phyloP scores from a whole-genome alignment of 768 basidiomycete species.

The Russula abietina region DNA sequence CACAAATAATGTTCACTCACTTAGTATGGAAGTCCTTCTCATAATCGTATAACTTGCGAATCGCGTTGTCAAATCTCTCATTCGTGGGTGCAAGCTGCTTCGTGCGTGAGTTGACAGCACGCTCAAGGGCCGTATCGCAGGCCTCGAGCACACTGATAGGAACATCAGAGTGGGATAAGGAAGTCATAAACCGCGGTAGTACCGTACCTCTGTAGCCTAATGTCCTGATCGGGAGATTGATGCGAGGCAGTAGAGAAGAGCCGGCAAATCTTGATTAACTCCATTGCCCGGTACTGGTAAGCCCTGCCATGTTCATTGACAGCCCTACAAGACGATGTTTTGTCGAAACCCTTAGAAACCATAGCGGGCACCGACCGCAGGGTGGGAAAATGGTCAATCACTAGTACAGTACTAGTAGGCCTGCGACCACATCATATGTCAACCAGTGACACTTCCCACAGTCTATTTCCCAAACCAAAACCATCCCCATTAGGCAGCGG shows the following conservation, averaged over 20 bases:
- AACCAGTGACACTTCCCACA: not conserved
- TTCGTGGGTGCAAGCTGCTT: not conserved
- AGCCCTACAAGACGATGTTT: not conserved
- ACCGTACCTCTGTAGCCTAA: not conserved
- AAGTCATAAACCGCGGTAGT: not conserved
- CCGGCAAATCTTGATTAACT: slow-evolving; percentile 6
- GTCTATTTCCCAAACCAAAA: no score
- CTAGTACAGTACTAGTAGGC: no score
- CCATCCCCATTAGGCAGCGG: no score
- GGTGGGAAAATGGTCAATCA: not conserved
- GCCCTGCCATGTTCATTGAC: not conserved
- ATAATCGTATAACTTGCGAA: not conserved
- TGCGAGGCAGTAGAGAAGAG: not conserved
- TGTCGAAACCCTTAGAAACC: not conserved
- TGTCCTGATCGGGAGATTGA: not conserved
- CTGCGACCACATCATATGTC: no score
- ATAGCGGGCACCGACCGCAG: not conserved
- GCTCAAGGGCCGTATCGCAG: not conserved
- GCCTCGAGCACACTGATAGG: not conserved
- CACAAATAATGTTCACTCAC: not conserved
- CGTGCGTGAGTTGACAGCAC: not conserved
- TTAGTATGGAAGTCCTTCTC: not conserved
- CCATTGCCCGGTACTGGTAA: not conserved
- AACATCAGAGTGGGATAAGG: not conserved
- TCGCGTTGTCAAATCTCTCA: not conserved